phyloP scores from a whole-genome alignment of 805 yeast species.

The Millerozyma miso region DNA sequence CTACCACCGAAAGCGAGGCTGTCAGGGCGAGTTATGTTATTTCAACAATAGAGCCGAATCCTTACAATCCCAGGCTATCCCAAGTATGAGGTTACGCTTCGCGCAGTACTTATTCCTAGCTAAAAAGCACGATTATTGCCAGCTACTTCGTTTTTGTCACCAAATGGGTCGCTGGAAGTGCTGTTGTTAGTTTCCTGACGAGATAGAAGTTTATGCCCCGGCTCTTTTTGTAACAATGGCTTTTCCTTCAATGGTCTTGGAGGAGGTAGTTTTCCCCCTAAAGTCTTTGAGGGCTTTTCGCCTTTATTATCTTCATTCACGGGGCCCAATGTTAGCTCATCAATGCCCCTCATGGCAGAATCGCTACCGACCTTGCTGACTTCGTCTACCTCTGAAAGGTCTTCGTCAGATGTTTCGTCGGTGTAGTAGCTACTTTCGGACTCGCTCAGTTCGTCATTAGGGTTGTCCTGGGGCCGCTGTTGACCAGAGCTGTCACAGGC shows the following conservation, averaged over 20 bases:
- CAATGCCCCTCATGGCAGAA: background rate
- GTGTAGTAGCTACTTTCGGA: constrained; percentile 38
- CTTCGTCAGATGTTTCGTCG: constrained; percentile 30
- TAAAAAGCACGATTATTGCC: background rate
- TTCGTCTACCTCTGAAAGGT: constrained; percentile 1
- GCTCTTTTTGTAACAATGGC: constrained; percentile 1
- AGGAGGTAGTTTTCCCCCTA: constrained; percentile 16
- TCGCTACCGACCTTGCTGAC: background rate
- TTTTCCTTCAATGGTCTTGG: constrained; percentile 18
- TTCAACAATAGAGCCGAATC: too few relatives aligned
- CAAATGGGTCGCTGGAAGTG: constrained; percentile 35
- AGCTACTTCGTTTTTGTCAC: constrained; percentile 25
- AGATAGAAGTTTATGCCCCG: constrained; percentile 6
- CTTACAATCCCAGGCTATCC: too few relatives aligned
- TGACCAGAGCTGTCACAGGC: constrained; percentile 32
- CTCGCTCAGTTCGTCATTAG: constrained; percentile 18
- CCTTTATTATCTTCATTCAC: background rate
- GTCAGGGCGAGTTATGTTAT: too few relatives aligned
- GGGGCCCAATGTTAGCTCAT: background rate
- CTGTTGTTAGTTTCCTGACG: constrained; percentile 24
- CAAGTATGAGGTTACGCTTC: too few relatives aligned
- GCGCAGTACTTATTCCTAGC: too few relatives aligned
- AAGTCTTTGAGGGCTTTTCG: constrained; percentile 2
- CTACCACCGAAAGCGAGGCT: too few relatives aligned
- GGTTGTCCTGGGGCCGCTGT: constrained; percentile 26